Evolutionary conservation across 371 early-diverging fungal genomes (phyloP), one percentile per base, ranked within the genome.

Genomic region (Haplosporangium sp.): DNA sequence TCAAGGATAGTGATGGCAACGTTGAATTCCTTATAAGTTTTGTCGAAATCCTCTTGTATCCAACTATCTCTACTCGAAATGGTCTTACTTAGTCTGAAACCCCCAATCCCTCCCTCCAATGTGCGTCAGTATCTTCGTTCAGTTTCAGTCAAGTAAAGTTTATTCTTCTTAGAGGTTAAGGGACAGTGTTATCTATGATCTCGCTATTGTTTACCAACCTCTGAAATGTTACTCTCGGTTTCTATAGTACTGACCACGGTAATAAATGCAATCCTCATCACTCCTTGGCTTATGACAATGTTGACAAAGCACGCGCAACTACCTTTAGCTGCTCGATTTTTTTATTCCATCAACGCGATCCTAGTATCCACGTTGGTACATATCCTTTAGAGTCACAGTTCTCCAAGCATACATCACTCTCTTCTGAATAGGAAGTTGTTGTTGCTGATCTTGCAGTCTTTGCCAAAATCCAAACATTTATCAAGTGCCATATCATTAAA

Each of bases 31-130:
- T 94, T 2, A 88, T 95, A 87, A 88, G 92, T 1, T 90, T 94
- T 2, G 88, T 94, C 60, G 93, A 94, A 73, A 97, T 97, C 84
- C 86, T 99, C 44, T 96, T 94, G 86, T 91, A 72, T 94, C 57
- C 93, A 93, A 2, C 71, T 86, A 56, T 89, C 92, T 27, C 97
- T 98, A 34, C 95, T 95, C 19, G 95, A 95, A 11, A 93, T 94
- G 92, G 89, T 90, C 50, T 27, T 27, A 27, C 83, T 95, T 15
- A 95, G 95, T 61, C 88, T 96, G 17, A 98, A 99, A 79, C 94
- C 93, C 61, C 88, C 91, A 20, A 93, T 73, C 74, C 72, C 10
- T 90, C 92, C 63, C 10, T 90, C 92, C 63, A 89, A 95, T 60
- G 96, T 99, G 96, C 83, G 88, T 19, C 88, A 92, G 55, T 92